Percentiles rank a stretch among this genome's conserved stretches.
Conservation (phyloP, 495 filamentous ascomycete genomes). For the Trichocladium uniseriatum region DNA sequence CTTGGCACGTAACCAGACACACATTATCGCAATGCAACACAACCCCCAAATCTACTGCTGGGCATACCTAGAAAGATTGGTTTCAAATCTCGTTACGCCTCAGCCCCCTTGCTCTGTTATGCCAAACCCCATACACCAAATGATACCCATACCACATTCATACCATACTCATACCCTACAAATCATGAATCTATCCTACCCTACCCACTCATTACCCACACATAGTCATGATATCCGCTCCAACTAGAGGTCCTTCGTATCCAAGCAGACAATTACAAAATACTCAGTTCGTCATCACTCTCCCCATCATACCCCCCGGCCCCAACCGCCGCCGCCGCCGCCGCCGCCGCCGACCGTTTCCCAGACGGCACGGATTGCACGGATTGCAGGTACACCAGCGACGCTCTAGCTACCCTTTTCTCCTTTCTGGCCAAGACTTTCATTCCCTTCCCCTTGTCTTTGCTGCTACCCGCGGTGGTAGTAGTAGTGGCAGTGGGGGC, state of each 20-base stretch:
- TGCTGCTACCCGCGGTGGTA: not conserved
- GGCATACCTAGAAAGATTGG: no score
- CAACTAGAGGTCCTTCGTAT: not conserved
- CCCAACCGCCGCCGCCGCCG: not conserved
- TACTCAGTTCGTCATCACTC: conserved; percentile 14
- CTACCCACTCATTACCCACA: not conserved
- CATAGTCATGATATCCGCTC: not conserved
- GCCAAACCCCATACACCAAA: no score
- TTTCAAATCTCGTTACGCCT: no score
- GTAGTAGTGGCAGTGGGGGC: not conserved
- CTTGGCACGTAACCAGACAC: no score
- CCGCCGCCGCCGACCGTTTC: not conserved
- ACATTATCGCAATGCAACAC: no score
- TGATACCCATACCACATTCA: no score
- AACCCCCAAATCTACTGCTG: no score
- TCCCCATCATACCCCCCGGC: not conserved
- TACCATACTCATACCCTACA: no score
- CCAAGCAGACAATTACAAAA: not conserved
- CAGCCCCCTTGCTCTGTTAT: no score
- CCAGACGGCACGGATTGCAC: not conserved
- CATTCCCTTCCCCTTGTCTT: not conserved
- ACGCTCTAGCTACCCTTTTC: conserved; percentile 2
- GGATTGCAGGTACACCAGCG: conserved; percentile 2
- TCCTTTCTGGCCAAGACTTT: not conserved
- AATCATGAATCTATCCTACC: no score